Percentiles rank a stretch among this genome's conserved stretches.
These are phyloP conservation scores for Aspergillus wentii DNA, from an alignment of 495 filamentous ascomycete genomes.

Conservation along the genomic window DNA sequence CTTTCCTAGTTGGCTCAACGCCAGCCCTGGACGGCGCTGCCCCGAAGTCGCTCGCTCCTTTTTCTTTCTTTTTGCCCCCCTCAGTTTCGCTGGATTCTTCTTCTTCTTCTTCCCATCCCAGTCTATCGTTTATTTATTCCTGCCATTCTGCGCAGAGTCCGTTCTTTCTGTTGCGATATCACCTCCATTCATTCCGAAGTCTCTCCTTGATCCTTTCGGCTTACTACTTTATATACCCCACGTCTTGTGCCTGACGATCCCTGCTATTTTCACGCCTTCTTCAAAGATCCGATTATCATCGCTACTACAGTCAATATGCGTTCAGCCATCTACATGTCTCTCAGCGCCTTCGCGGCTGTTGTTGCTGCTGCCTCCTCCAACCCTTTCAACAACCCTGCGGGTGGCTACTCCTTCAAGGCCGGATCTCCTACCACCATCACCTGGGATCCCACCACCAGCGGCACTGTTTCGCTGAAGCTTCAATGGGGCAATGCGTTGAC, in stretches of 20 bases:
- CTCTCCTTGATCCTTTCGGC: neutral
- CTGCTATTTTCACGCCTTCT: neutral
- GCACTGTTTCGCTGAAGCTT: conserved; percentile 51
- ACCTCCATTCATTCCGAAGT: too few species aligned
- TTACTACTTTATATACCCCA: neutral
- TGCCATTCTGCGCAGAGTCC: neutral
- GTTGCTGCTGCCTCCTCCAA: conserved; percentile 37
- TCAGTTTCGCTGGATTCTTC: neutral
- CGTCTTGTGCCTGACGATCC: neutral
- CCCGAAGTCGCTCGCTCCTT: neutral
- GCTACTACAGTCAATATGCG: conserved; percentile 34
- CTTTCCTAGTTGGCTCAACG: too few species aligned
- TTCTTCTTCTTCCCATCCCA: conserved; percentile 2
- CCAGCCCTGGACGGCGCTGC: too few species aligned
- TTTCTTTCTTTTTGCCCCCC: neutral
- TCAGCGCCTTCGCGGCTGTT: conserved; percentile 36
- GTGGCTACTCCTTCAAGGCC: conserved; percentile 41
- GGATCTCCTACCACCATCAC: conserved; percentile 47
- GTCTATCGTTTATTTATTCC: neutral
- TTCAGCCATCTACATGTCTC: conserved; percentile 29
- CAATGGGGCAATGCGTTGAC: conserved; percentile 44
- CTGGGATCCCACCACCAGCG: conserved; percentile 50
- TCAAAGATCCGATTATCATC: conserved; percentile 4
- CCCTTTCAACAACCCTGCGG: conserved; percentile 48
- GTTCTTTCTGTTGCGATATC: neutral